Evolutionary conservation across 1,284 basidiomycete genomes (phyloP), one percentile per base, ranked within the genome.

Genomic region (Laetiporus sulphureus): DNA sequence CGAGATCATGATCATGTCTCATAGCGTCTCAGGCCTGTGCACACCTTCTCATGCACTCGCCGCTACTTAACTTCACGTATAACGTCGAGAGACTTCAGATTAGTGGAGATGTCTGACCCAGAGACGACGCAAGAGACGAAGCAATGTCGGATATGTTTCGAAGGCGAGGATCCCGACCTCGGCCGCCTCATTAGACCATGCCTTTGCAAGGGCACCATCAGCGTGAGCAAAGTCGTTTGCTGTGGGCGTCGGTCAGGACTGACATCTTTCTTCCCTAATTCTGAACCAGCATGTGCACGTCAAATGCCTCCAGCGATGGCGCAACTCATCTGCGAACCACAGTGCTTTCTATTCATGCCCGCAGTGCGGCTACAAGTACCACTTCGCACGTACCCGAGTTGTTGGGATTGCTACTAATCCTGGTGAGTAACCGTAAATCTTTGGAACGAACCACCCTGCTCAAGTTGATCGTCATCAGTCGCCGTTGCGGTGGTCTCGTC

Each of bases 211-310:
- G 86, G 86, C 22, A 79, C 81, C n/a, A 86, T 89, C 40, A 82
- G 77, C 49, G 84, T 87, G 61, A n/a, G n/a, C n/a, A n/a, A n/a
- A n/a, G n/a, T n/a, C n/a, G n/a, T n/a, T n/a, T n/a, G n/a, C n/a
- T n/a, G n/a, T n/a, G n/a, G n/a, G n/a, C n/a, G n/a, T n/a, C n/a
- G n/a, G n/a, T n/a, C n/a, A n/a, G n/a, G n/a, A n/a, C n/a, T n/a
- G n/a, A n/a, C n/a, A n/a, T n/a, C n/a, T n/a, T n/a, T n/a, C n/a
- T n/a, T n/a, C n/a, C n/a, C n/a, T n/a, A n/a, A n/a, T n/a, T n/a
- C n/a, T n/a, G n/a, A n/a, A n/a, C 39, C 54, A 87, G 79, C 79
- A 79, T 57, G 83, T 88, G 29, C 85, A 89, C 62, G 70, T 88
- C 40, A 74, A 76, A 51, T 90, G 86, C 55, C 68, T 89, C 10